These are phyloP conservation scores for Entamoeba histolytica DNA, from an alignment of 208 protist species.

Conservation along the genomic window DNA sequence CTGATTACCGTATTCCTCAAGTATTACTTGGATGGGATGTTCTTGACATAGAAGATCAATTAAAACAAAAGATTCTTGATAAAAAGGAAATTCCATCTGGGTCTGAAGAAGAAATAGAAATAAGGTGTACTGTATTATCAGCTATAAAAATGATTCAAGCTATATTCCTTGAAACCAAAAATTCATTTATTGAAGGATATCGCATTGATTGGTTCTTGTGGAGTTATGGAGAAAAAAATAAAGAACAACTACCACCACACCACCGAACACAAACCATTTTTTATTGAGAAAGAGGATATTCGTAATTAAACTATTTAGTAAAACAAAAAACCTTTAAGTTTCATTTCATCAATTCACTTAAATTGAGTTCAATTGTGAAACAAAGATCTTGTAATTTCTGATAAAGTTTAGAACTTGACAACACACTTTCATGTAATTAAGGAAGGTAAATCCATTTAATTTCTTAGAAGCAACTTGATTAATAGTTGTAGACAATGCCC, in stretches of 20 bases:
- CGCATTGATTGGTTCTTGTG: not conserved
- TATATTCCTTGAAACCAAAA: not conserved
- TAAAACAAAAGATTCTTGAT: not conserved
- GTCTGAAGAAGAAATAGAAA: not conserved
- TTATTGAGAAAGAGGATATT: not conserved
- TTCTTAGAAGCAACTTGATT: not conserved
- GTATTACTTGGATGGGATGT: not conserved
- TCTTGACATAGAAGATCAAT: not conserved
- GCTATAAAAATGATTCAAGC: not conserved
- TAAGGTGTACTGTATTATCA: not conserved
- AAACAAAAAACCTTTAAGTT: too few species aligned
- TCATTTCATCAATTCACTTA: too few species aligned
- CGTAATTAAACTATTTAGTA: too few species aligned
- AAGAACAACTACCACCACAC: not conserved
- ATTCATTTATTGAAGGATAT: not conserved
- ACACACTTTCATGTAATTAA: not conserved
- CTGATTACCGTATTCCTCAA: constrained; percentile 3
- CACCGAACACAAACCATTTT: not conserved
- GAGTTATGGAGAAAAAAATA: not conserved
- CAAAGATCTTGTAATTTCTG: too few species aligned
- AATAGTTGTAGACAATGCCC: not conserved
- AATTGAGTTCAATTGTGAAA: too few species aligned
- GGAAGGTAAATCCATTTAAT: not conserved
- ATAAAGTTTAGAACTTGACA: too few species aligned
- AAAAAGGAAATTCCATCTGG: not conserved